phyloP scores from a whole-genome alignment of 768 basidiomycete species.

The Xerocomellus chrysenteron region DNA sequence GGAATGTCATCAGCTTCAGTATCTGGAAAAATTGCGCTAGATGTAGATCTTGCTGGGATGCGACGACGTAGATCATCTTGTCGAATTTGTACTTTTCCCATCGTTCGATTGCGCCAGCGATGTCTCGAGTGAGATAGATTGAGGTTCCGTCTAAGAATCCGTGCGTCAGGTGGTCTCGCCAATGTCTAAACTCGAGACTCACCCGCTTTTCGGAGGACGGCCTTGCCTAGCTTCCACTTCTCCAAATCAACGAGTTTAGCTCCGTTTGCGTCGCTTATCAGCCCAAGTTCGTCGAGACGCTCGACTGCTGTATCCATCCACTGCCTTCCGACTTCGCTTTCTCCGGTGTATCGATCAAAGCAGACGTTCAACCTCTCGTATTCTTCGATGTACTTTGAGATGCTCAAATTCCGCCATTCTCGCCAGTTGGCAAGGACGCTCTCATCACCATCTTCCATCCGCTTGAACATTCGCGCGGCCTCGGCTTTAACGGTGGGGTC shows the following conservation, averaged over 20 bases:
- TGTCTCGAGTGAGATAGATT: slow-evolving; percentile 93
- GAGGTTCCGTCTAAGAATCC: slow-evolving; percentile 75
- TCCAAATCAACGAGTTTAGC: slow-evolving; percentile 86
- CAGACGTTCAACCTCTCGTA: slow-evolving; percentile 87
- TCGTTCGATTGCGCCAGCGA: slow-evolving; percentile 90
- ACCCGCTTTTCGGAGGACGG: slow-evolving; percentile 87
- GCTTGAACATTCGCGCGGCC: slow-evolving; percentile 87
- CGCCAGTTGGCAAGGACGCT: slow-evolving; percentile 84
- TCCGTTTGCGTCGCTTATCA: slow-evolving; percentile 76
- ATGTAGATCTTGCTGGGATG: slow-evolving; percentile 85
- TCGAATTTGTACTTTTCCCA: slow-evolving; percentile 89
- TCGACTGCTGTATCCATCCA: slow-evolving; percentile 73
- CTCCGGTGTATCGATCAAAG: slow-evolving; percentile 92
- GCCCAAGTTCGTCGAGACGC: slow-evolving; percentile 64
- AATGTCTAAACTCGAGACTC: slow-evolving; percentile 9
- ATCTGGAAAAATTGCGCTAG: slow-evolving; percentile 93
- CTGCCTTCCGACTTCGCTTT: slow-evolving; percentile 74
- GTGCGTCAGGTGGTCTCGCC: neutral
- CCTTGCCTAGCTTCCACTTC: slow-evolving; percentile 88
- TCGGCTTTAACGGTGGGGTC: slow-evolving; percentile 71
- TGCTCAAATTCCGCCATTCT: slow-evolving; percentile 87
- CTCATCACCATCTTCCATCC: slow-evolving; percentile 93
- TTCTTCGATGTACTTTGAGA: slow-evolving; percentile 85
- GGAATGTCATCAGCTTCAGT: slow-evolving; percentile 83
- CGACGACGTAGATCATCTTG: slow-evolving; percentile 92